Conservation (phyloP, 257 asterid genomes). For the Parsonsia alboflavescens region DNA sequence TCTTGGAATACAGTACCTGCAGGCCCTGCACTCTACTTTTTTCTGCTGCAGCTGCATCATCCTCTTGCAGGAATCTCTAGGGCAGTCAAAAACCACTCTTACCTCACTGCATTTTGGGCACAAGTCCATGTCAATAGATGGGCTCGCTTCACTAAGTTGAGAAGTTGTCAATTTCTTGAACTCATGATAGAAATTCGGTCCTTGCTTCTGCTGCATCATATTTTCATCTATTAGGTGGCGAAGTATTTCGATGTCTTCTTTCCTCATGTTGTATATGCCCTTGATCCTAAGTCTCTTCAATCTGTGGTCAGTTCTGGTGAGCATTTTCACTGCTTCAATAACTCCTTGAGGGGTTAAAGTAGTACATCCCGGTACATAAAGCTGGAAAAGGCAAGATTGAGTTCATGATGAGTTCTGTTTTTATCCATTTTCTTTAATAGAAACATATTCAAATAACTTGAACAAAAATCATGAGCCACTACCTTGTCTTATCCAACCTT, state of each 20-base stretch:
- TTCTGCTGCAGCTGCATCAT: constrained; percentile 18
- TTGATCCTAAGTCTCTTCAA: constrained; percentile 39
- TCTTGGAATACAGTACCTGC: constrained; percentile 50
- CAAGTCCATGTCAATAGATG: constrained; percentile 48
- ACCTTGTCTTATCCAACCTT: constrained; percentile 1
- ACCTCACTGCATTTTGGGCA: constrained; percentile 53
- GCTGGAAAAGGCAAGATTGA: constrained; percentile 30
- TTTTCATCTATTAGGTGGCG: constrained; percentile 24
- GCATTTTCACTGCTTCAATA: constrained; percentile 40
- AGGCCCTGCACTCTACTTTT: constrained; percentile 41
- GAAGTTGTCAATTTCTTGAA: constrained; percentile 17
- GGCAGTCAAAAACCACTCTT: constrained; percentile 57
- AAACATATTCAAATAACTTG: too few relatives aligned
- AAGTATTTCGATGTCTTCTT: constrained; percentile 42
- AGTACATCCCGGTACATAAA: constrained; percentile 67
- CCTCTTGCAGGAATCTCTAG: constrained; percentile 28
- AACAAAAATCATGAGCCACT: not conserved
- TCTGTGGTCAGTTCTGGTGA: constrained; percentile 27
- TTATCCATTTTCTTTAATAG: not conserved
- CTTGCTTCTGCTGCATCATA: constrained; percentile 16
- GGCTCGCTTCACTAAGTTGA: constrained; percentile 14
- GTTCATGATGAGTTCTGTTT: not conserved
- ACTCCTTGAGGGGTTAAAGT: constrained; percentile 58
- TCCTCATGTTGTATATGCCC: constrained; percentile 41
- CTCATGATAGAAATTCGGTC: constrained; percentile 30